Evolutionary conservation across 768 basidiomycete species (phyloP).

Genomic region (Tricholoma furcatifolium): DNA sequence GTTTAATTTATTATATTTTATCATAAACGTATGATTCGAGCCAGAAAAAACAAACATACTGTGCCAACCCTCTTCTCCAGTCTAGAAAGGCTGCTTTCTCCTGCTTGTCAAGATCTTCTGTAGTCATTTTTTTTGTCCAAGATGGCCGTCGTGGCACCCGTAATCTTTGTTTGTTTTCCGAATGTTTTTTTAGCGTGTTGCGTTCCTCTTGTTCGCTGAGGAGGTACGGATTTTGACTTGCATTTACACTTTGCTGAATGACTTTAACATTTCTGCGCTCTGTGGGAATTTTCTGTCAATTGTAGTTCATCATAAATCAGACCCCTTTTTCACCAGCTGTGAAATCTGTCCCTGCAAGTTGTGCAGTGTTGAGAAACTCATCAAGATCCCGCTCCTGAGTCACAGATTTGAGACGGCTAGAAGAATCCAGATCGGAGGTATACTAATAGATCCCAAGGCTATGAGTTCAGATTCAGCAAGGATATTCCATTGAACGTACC

Average conservation of each 20-base stretch:
- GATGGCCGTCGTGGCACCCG: slow-evolving; percentile 87
- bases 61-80: slow-evolving; percentile 90
- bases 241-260: slow-evolving; percentile 54
- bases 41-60: slow-evolving; percentile 51
- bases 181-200: slow-evolving; percentile 70
- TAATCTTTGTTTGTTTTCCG: slow-evolving; percentile 68
- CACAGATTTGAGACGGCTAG: slow-evolving; percentile 78
- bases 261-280: slow-evolving; percentile 82
- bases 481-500: slow-evolving; percentile 37
- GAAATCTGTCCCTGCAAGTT: slow-evolving; percentile 93
- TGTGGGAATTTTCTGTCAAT: slow-evolving; percentile 24
- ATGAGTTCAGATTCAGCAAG: background rate
- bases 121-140: slow-evolving; percentile 83
- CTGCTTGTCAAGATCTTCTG: slow-evolving; percentile 77
- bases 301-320: background rate
- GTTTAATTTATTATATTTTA: slow-evolving; percentile 5
- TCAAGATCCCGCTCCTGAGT: slow-evolving; percentile 96
- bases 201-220: slow-evolving; percentile 81
- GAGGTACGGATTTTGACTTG: slow-evolving; percentile 80
- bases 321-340: slow-evolving; percentile 74
- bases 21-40: background rate
- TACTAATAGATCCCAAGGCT: slow-evolving; percentile 47
- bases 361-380: slow-evolving; percentile 93
- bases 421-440: slow-evolving; percentile 68
- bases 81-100: slow-evolving; percentile 90